phyloP scores from a whole-genome alignment of 108 stramenopile genomes.

The Mayamaea pseudoterrestris region DNA sequence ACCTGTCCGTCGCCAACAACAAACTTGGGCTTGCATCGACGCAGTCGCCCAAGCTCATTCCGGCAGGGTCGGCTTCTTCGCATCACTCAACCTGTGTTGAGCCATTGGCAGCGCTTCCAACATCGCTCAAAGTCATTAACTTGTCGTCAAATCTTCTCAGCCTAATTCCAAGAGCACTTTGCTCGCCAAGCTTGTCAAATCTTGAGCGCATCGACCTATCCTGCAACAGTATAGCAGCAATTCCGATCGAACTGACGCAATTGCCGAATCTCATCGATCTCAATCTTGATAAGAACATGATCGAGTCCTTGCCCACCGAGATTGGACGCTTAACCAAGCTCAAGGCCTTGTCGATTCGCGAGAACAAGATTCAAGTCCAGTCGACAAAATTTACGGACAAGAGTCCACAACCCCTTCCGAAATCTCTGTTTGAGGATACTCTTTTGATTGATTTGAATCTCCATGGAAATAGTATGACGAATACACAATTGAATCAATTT shows the following conservation, averaged over 20 bases:
- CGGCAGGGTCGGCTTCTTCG: no score
- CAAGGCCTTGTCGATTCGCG: constrained; percentile 51
- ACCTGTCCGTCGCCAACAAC: constrained; percentile 49
- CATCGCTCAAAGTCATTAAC: constrained; percentile 47
- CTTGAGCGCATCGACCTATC: constrained; percentile 65
- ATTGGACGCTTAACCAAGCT: constrained; percentile 52
- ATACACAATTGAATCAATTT: constrained; percentile 65
- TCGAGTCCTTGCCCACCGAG: constrained; percentile 43
- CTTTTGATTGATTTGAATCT: constrained; percentile 74
- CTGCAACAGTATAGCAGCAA: constrained; percentile 38
- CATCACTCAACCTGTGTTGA: no score
- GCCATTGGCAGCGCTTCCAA: constrained; percentile 28
- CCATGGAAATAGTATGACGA: constrained; percentile 67
- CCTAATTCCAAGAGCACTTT: constrained; percentile 30
- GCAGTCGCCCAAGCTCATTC: background rate
- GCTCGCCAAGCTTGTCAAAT: constrained; percentile 13
- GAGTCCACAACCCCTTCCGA: constrained; percentile 73
- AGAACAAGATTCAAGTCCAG: constrained; percentile 44
- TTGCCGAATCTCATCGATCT: constrained; percentile 48
- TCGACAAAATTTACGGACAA: constrained; percentile 29
- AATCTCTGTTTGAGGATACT: constrained; percentile 48
- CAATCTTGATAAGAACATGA: constrained; percentile 57
- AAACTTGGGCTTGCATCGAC: constrained; percentile 20
- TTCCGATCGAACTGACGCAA: constrained; percentile 49
- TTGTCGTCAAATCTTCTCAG: constrained; percentile 40